These are phyloP conservation scores for Meira miltonrushii DNA, from an alignment of 1,284 basidiomycete species.

Conservation along the genomic window DNA sequence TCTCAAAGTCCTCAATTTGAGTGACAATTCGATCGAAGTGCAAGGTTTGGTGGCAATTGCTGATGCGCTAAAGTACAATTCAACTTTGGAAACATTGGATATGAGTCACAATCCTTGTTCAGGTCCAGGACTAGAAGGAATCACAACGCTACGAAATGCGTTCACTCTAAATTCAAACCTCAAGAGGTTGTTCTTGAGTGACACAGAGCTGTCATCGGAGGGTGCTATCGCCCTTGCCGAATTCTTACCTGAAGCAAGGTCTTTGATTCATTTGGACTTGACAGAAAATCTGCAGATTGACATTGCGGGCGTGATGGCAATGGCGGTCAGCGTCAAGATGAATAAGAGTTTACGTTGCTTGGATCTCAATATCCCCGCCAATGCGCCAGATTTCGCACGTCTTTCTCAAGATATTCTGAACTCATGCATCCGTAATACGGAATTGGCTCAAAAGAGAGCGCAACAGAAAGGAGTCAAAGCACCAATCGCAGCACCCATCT, in stretches of 20 bases:
- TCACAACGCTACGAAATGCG: conserved; percentile 62
- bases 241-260: conserved; percentile 83
- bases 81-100: conserved; percentile 86
- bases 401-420: conserved; percentile 54
- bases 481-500: conserved; percentile 42
- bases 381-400: conserved; percentile 76
- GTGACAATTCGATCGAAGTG: conserved; percentile 86
- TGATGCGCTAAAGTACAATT: conserved; percentile 93
- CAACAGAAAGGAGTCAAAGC: conserved; percentile 30
- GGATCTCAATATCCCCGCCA: conserved; percentile 81
- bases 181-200: conserved; percentile 83
- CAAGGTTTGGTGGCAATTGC: conserved; percentile 73
- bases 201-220: conserved; percentile 72
- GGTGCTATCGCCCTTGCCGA: conserved; percentile 93
- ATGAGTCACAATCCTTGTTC: conserved; percentile 87
- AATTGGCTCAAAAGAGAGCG: conserved; percentile 33
- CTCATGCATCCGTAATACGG: conserved; percentile 66
- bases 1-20: conserved; percentile 84
- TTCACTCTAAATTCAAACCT: conserved; percentile 88
- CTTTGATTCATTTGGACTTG: conserved; percentile 71
- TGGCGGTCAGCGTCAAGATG: conserved; percentile 72
- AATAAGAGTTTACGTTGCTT: conserved; percentile 84
- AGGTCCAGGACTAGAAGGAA: conserved; percentile 76
- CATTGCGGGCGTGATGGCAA: conserved; percentile 84
- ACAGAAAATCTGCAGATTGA: conserved; percentile 61